phyloP scores from a whole-genome alignment of 768 basidiomycete genomes.

The Kwoniella dendrophila region DNA sequence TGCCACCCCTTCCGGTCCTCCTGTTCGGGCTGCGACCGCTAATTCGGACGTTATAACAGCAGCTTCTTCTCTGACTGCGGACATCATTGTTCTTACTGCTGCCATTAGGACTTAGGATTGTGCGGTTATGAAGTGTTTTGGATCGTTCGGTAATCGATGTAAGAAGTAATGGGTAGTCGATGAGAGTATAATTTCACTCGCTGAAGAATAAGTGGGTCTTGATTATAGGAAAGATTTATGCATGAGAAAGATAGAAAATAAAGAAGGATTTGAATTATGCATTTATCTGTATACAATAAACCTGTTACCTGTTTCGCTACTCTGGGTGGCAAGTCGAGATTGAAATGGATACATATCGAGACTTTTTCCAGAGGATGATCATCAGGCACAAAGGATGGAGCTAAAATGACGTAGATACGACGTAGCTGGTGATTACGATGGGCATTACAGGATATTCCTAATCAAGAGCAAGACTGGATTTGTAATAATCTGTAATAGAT shows the following conservation, averaged over 20 bases:
- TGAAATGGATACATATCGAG: background rate
- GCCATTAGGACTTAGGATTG: conserved; percentile 18
- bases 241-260: too few relatives aligned
- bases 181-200: too few relatives aligned
- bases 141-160: background rate
- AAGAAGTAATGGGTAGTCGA: background rate
- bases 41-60: conserved; percentile 22
- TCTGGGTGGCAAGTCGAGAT: too few relatives aligned
- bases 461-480: too few relatives aligned
- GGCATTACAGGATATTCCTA: too few relatives aligned
- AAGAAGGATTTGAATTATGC: too few relatives aligned
- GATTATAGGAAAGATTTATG: too few relatives aligned
- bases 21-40: conserved; percentile 21
- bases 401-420: conserved; percentile 7
- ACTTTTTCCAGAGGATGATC: conserved; percentile 9
- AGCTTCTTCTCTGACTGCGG: conserved; percentile 28
- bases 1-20: conserved; percentile 8
- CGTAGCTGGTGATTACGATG: too few relatives aligned
- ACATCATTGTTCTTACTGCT: conserved; percentile 30
- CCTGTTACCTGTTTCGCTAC: too few relatives aligned
- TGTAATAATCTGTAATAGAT: too few relatives aligned
- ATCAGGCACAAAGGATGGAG: background rate
- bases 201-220: too few relatives aligned
- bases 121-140: background rate
- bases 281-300: too few relatives aligned